Evolutionary conservation across 495 filamentous ascomycete species (phyloP), one percentile per base, ranked within the genome.

Genomic region (Aspergillus carlsbadensis): DNA sequence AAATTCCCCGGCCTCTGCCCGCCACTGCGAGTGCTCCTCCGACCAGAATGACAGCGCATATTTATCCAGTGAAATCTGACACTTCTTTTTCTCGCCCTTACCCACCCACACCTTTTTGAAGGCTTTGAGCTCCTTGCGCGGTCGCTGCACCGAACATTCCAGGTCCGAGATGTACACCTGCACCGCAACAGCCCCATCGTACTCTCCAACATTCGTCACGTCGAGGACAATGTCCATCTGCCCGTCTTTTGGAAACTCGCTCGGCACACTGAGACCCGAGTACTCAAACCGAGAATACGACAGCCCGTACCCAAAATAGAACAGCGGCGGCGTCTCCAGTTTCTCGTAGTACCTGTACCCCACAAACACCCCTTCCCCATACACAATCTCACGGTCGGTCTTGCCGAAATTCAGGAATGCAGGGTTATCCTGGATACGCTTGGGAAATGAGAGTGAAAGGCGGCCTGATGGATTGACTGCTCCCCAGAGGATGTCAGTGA

Each of bases 151-250:
- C 31, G 72, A 73, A 11, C 70, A 61, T 45, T 61, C 70, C 31
- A 62, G 70, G 36, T 55, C 60, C 17, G 42, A 52, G 31, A 91
- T 62, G 67, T 93, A 93, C 22, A 92, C 69, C 75, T 96, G 91
- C 3, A 83, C 76, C 15, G 93, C 79, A 65, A 89, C 89, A 33
- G 87, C 85, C 14, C 88, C 90, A 6, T 64, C 70, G 4, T 82
- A 20, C 0, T 63, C 60, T 41, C 91, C 90, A 13, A 81, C 90
- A 70, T 96, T 96, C 46, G 74, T 85, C 60, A 96, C 35, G 80
- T 15, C 29, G 2, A 45, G 26, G 26, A 29, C 26, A 3, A 8
- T 29, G 8, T 4, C 8, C 26, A 8, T 29, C 26, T 4, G 8
- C 3, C 4, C 8, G 8, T 29, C 4, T 29, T 3, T 8, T 3